These are phyloP conservation scores for Starmerella davenportii DNA, from an alignment of 805 yeast species.

Conservation along the genomic window DNA sequence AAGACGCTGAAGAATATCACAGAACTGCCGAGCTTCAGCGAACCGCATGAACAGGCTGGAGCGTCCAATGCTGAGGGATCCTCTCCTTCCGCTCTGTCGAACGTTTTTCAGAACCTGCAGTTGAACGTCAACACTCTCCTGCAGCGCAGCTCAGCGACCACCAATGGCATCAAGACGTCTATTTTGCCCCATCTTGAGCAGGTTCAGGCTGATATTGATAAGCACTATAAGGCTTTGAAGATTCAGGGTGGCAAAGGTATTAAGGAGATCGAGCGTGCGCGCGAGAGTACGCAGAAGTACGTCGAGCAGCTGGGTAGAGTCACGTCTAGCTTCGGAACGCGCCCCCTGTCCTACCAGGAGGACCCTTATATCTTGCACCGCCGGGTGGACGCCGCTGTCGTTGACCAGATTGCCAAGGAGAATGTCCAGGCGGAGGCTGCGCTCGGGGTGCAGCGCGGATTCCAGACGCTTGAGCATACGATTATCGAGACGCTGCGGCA, in stretches of 20 bases:
- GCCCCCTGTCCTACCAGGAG: constrained; percentile 24
- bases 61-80: constrained; percentile 1
- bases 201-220: constrained; percentile 25
- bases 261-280: constrained; percentile 26
- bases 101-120: constrained; percentile 22
- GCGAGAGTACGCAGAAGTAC: constrained; percentile 24
- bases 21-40: constrained; percentile 23
- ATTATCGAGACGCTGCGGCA: constrained; percentile 28
- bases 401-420: constrained; percentile 30
- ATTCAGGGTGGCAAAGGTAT: constrained; percentile 22
- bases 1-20: constrained; percentile 21
- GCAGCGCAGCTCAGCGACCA: constrained; percentile 26
- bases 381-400: constrained; percentile 23
- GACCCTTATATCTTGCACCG: constrained; percentile 35
- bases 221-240: constrained; percentile 29
- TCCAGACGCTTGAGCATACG: constrained; percentile 29
- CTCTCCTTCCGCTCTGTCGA: constrained; percentile 20
- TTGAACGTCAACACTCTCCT: constrained; percentile 21
- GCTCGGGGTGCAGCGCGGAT: constrained; percentile 26
- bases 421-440: constrained; percentile 31
- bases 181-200: constrained; percentile 30
- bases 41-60: constrained; percentile 6
- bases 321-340: constrained; percentile 21
- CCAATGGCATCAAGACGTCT: constrained; percentile 22
- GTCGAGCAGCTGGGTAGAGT: constrained; percentile 24